These are phyloP conservation scores for Metschnikowia continentalis DNA, from an alignment of 805 yeast genomes.

Conservation along the genomic window DNA sequence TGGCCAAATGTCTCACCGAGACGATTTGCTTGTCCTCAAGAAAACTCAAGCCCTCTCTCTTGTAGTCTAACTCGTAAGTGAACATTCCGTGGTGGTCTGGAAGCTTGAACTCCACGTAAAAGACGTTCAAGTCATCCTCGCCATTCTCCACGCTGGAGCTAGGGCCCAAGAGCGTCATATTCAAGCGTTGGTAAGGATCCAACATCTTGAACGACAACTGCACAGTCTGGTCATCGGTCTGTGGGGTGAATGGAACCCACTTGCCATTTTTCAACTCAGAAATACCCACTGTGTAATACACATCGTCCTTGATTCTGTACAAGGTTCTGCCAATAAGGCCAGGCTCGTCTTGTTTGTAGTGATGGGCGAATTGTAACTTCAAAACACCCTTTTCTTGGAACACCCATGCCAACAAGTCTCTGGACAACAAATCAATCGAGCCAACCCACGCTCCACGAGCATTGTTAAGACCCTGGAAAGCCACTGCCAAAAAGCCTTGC, in stretches of 20 bases:
- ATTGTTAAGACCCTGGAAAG: slow-evolving; percentile 72
- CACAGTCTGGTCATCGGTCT: slow-evolving; percentile 45
- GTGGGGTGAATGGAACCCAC: slow-evolving; percentile 64
- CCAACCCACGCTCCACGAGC: slow-evolving; percentile 84
- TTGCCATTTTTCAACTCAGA: slow-evolving; percentile 42
- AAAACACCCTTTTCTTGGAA: slow-evolving; percentile 67
- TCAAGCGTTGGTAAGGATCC: slow-evolving; percentile 90
- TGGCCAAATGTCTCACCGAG: slow-evolving; percentile 89
- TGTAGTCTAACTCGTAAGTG: slow-evolving; percentile 75
- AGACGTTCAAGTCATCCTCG: slow-evolving; percentile 45
- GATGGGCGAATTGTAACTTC: slow-evolving; percentile 50
- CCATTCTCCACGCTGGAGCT: slow-evolving; percentile 32
- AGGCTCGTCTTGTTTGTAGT: slow-evolving; percentile 48
- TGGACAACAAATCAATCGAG: slow-evolving; percentile 47
- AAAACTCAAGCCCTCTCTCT: slow-evolving; percentile 70
- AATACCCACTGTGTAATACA: slow-evolving; percentile 51
- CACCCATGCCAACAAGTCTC: slow-evolving; percentile 53
- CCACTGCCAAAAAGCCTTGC: slow-evolving; percentile 73
- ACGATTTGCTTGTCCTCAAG: slow-evolving; percentile 63
- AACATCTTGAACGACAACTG: slow-evolving; percentile 87
- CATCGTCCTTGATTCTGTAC: slow-evolving; percentile 75
- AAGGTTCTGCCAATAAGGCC: slow-evolving; percentile 27
- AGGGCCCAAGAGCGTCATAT: slow-evolving; percentile 44
- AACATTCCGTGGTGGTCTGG: slow-evolving; percentile 99
- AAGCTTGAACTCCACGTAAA: slow-evolving; percentile 54